A percentile compares a stretch with the other conserved stretches of the same genome.
phyloP scores from a whole-genome alignment of 2,329 filamentous ascomycete genomes.

The Apiospora arundinis region DNA sequence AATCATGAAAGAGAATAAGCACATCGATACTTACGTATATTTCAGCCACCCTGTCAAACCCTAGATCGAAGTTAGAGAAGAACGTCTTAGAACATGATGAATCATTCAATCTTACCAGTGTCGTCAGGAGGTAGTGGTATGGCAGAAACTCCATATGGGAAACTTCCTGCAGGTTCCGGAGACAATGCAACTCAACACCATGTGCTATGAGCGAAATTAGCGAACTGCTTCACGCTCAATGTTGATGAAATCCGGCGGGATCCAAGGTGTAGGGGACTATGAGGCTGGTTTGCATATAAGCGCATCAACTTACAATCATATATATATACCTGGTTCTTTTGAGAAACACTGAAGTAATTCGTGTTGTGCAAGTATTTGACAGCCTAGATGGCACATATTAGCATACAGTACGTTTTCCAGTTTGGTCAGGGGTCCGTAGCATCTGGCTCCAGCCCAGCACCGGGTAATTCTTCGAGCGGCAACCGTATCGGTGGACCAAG shows the following conservation, averaged over 20 bases:
- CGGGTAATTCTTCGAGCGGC: not conserved
- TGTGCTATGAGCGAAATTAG: conserved; percentile 38
- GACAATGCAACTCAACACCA: conserved; percentile 89
- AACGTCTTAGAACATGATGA: not conserved
- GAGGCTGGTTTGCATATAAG: not conserved
- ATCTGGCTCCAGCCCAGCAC: not conserved
- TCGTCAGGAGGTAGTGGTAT: conserved; percentile 93
- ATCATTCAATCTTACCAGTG: conserved; percentile 64
- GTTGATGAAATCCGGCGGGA: not conserved
- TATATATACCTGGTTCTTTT: conserved; percentile 97
- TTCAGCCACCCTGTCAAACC: conserved; percentile 85
- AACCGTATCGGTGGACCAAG: not conserved
- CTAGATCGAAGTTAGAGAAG: conserved; percentile 43
- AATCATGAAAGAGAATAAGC: not conserved
- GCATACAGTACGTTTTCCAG: not conserved
- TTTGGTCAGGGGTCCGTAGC: not conserved
- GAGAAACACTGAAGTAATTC: conserved; percentile 91
- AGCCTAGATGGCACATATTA: conserved; percentile 51
- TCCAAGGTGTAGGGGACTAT: not conserved
- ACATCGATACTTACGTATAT: conserved; percentile 65
- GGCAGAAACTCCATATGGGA: conserved; percentile 94
- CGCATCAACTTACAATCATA: conserved; percentile 66
- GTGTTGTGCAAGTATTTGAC: conserved; percentile 94
- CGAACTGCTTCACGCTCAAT: not conserved
- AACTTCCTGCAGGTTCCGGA: conserved; percentile 90